These are phyloP conservation scores for Aspergillus novoparasiticus DNA, from an alignment of 2,329 filamentous ascomycete genomes.

Conservation along the genomic window DNA sequence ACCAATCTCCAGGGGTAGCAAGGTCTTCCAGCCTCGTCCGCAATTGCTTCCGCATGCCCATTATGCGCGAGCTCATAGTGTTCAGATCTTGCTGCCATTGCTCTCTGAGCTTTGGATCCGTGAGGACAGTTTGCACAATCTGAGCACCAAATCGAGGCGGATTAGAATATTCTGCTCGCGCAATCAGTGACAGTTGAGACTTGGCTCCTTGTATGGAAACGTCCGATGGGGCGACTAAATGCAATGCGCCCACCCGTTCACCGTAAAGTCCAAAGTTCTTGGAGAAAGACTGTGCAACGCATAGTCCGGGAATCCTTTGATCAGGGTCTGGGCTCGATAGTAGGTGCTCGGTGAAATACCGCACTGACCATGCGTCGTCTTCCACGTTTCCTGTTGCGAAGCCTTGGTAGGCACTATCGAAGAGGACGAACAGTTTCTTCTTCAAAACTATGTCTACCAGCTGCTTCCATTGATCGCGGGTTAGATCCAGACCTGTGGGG, in stretches of 20 bases:
- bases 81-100: constrained; percentile 39
- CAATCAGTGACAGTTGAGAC: constrained; percentile 15
- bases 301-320: constrained; percentile 31
- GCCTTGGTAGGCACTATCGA: constrained; percentile 91
- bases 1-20: constrained; percentile 33
- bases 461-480: constrained; percentile 80
- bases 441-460: constrained; percentile 69
- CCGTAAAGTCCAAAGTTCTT: constrained; percentile 76
- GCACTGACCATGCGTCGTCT: constrained; percentile 77
- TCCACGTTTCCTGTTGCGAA: constrained; percentile 83
- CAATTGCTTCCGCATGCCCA: constrained; percentile 35
- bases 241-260: constrained; percentile 86
- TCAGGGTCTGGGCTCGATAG: not conserved
- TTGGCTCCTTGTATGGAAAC: constrained; percentile 11
- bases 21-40: constrained; percentile 26
- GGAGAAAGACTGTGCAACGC: constrained; percentile 55
- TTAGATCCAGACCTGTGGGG: constrained; percentile 90
- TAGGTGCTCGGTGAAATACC: constrained; percentile 67
- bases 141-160: constrained; percentile 33
- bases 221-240: constrained; percentile 42
- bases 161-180: constrained; percentile 33
- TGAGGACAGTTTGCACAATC: constrained; percentile 32
- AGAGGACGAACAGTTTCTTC: constrained; percentile 85
- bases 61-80: constrained; percentile 42
- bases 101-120: constrained; percentile 19